Percentiles rank a stretch among this genome's conserved stretches.
These are phyloP conservation scores for Penicillium psychrosexuale DNA, from an alignment of 2,329 filamentous ascomycete genomes.

Conservation along the genomic window DNA sequence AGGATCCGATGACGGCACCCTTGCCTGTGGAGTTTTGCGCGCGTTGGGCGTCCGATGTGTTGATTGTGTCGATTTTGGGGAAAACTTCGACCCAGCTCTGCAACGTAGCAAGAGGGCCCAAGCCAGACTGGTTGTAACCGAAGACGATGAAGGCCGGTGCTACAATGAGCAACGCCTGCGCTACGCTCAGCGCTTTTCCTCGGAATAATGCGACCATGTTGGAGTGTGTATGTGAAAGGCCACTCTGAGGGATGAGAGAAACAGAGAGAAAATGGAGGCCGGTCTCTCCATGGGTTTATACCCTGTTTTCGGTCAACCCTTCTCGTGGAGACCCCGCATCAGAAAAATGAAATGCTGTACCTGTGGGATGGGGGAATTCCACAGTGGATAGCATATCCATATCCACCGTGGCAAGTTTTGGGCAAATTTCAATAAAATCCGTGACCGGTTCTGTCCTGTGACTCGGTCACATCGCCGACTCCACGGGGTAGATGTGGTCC, in stretches of 20 bases:
- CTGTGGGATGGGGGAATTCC: not conserved
- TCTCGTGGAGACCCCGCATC: constrained; percentile 19
- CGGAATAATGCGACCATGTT: constrained; percentile 11
- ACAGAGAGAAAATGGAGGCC: not conserved
- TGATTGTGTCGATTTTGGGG: constrained; percentile 43
- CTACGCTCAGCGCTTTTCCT: constrained; percentile 18
- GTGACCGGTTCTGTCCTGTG: not conserved
- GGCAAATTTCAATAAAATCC: not conserved
- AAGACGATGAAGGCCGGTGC: constrained; percentile 23
- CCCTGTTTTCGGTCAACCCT: not conserved
- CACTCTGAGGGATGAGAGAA: not conserved
- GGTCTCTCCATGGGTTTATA: constrained; percentile 5
- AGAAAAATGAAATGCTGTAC: not conserved
- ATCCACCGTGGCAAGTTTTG: not conserved
- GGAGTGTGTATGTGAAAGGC: not conserved
- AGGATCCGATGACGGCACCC: constrained; percentile 29
- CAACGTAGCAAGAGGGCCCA: constrained; percentile 19
- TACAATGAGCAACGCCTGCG: constrained; percentile 35
- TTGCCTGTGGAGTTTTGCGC: constrained; percentile 18
- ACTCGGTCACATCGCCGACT: constrained; percentile 8
- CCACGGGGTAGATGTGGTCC: constrained; percentile 3
- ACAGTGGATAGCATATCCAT: not conserved
- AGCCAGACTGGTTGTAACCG: constrained; percentile 26
- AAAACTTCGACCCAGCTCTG: constrained; percentile 21
- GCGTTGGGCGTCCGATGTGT: constrained; percentile 21